Evolutionary conservation across 345 rosid genomes (phyloP), one percentile per base, ranked within the genome.

Genomic region (Reutealis trisperma): DNA sequence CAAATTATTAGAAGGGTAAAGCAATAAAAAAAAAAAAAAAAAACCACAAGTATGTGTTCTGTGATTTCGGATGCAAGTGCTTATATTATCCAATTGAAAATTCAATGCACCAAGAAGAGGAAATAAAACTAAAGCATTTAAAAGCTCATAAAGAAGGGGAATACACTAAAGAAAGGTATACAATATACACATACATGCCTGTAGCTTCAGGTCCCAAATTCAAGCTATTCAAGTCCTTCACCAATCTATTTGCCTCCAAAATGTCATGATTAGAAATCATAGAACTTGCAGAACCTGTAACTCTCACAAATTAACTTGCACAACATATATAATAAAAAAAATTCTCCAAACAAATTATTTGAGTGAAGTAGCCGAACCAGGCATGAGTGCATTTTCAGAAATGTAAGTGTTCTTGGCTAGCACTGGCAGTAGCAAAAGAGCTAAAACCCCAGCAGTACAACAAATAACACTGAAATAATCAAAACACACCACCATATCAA

Each of bases 351-450:
- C 4, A 54, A 54, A 54, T 54, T 54, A 54, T 18, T 12, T 18
- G 67, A 47, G 52, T 52, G 75, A 51, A 73, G 70, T 45, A 79
- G n/a, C 71, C n/a, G 8, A 58, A 95, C 99, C 97, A 85, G 98
- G 98, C 97, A 96, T 91, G 74, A 96, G 91, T 65, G 98, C 99
- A 79, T 96, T 96, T 88, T 96, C 99, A 30, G 99, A 96, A 73
- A 92, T 88, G 88, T 93, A 90, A 76, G 99, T 92, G 89, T 87
- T 96, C 90, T 93, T 93, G 65, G 97, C 97, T 42, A 96, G 90
- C 42, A 91, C 86, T 44, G 99, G 98, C 13, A 96, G 84, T 37
- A 91, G 80, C 44, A 96, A 78, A 77, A 96, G 89, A 70, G 92
- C 94, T 64, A 89, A 13, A 84, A 93, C 83, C 24, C 98, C 98